phyloP scores from a whole-genome alignment of 257 asterid genomes.

The Primulina tabacum region DNA sequence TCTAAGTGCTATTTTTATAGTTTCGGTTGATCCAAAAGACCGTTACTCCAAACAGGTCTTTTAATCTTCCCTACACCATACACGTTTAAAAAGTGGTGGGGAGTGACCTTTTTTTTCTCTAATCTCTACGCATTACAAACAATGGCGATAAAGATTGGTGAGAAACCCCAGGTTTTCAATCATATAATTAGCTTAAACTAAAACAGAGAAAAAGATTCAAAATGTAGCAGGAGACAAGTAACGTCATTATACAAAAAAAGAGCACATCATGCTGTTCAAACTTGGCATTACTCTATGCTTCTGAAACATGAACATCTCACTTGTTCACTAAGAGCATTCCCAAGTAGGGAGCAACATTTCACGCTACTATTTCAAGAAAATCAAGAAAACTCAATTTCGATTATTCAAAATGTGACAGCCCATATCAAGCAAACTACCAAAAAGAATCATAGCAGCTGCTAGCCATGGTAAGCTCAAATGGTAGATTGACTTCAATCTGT shows the following conservation, averaged over 20 bases:
- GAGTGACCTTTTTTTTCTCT: too few relatives aligned
- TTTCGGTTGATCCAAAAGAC: too few relatives aligned
- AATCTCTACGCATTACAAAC: too few relatives aligned
- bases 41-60: too few relatives aligned
- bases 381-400: too few relatives aligned
- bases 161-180: too few relatives aligned
- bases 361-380: neutral
- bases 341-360: slow-evolving; percentile 25
- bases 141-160: too few relatives aligned
- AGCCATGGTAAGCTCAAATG: neutral
- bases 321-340: slow-evolving; percentile 6
- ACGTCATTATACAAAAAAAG: neutral
- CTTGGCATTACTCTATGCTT: slow-evolving; percentile 31
- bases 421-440: slow-evolving; percentile 9
- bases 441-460: neutral
- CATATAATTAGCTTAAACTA: too few relatives aligned
- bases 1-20: too few relatives aligned
- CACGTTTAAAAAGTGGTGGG: too few relatives aligned
- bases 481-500: slow-evolving; percentile 18
- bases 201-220: neutral
- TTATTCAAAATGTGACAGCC: slow-evolving; percentile 25
- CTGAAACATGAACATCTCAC: slow-evolving; percentile 38
- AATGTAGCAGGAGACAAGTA: slow-evolving; percentile 33
- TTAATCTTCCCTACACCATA: too few relatives aligned
- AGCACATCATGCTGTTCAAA: slow-evolving; percentile 18